A percentile compares a stretch with the other conserved stretches of the same genome.
Conservation (phyloP, 2,329 filamentous ascomycete genomes). For the Dryadomyces quercivorus region DNA sequence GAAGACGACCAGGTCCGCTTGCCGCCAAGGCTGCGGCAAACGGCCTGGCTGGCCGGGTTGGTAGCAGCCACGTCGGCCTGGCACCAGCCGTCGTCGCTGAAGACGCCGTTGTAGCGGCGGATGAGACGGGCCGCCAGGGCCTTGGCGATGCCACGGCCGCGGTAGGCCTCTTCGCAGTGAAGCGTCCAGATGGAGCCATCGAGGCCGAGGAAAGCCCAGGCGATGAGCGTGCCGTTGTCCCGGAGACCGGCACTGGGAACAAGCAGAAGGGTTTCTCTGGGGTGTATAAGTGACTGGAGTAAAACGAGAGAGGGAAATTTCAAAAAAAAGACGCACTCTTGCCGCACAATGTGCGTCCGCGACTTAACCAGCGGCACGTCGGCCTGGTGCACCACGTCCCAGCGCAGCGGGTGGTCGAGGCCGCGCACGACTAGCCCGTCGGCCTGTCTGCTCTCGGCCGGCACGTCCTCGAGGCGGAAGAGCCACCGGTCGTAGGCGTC, state of each 20-base stretch:
- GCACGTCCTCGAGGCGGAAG: constrained; percentile 35
- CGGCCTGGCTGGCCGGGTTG: constrained; percentile 47
- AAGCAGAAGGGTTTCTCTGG: constrained; percentile 24
- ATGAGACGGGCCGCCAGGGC: constrained; percentile 46
- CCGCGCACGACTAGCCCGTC: constrained; percentile 14
- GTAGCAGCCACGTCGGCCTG: constrained; percentile 52
- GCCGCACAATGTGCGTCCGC: constrained; percentile 43
- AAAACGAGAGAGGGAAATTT: not conserved
- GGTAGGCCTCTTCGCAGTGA: constrained; percentile 48
- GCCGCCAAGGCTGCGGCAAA: constrained; percentile 51
- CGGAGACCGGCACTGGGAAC: constrained; percentile 37
- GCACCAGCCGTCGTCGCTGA: constrained; percentile 35
- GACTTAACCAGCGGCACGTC: constrained; percentile 45
- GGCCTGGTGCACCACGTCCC: constrained; percentile 36
- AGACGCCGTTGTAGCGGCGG: constrained; percentile 31
- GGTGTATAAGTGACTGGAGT: constrained; percentile 14
- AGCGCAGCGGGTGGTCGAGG: constrained; percentile 30
- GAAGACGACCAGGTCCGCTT: constrained; percentile 40
- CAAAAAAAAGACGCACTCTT: constrained; percentile 26
- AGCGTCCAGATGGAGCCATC: constrained; percentile 51
- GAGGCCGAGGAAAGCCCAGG: constrained; percentile 52
- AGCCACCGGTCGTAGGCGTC: constrained; percentile 45
- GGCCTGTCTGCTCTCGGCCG: constrained; percentile 13
- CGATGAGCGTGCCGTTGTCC: constrained; percentile 33
- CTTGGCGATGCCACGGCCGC: constrained; percentile 52